Evolutionary conservation across 495 filamentous ascomycete species (phyloP), one percentile per base, ranked within the genome.

Genomic region (Penicillium silybi): DNA sequence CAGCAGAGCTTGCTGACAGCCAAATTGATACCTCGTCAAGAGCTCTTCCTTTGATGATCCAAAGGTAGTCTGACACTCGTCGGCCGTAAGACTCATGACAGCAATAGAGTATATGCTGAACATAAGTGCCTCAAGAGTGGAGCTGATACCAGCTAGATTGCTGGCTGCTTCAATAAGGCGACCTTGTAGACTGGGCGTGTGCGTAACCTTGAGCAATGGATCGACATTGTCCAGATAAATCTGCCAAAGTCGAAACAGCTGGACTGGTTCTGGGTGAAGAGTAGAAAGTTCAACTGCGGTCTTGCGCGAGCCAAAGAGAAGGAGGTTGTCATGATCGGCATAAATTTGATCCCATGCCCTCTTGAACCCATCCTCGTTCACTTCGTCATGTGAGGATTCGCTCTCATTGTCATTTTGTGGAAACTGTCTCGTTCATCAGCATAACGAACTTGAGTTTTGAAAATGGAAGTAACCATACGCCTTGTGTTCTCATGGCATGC

Each of bases 81-180:
- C 69, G 0, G 48, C 53, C 13, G 38, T 34, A 13, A 83, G 63
- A 58, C 75, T 82, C 9, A 70, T 16, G 19, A 80, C 41, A 3
- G 81, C 57, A 23, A 76, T 66, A 53, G 66, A 78, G 54, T 85
- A 85, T 11, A 85, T 81, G 54, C 75, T 61, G 50, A 85, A 84
- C 69, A 85, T 74, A 0, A 85, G 58, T 0, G 68, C 66, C 42
- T 71, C 65, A 1, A 71, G 44, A 6, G 48, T 41, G 2, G 63
- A 57, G 16, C 50, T 44, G 4, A 67, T 52, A 17, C 55, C 50
- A 16, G 35, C 25, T 3, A 65, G 3, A 26, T 70, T 55, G 26
- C 52, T 50, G 5, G 59, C 57, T 7, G 71, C 72, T 41, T 73
- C 66, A 15, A 77, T 68, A 9, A 77, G 65, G 1, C 58, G 70